Evolutionary conservation across 352 stramenopile genomes (phyloP).

Genomic region (Hyaloperonospora brassicae): DNA sequence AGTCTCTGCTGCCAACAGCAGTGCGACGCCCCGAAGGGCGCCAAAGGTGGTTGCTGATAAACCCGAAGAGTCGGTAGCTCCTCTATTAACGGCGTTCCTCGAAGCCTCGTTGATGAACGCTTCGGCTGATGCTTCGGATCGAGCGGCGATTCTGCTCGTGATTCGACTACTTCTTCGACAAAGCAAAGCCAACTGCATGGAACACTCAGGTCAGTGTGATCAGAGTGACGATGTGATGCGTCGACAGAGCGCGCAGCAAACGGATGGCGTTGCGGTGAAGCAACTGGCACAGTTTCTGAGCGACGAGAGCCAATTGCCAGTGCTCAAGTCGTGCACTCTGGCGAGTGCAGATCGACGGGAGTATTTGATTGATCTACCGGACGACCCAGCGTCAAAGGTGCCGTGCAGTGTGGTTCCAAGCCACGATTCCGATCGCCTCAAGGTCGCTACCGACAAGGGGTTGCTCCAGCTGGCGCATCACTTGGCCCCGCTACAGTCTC

Average conservation of each 20-base stretch:
- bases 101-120: constrained; percentile 21
- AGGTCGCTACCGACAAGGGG: constrained; percentile 17
- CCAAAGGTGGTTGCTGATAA: constrained; percentile 19
- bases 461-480: constrained; percentile 29
- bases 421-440: constrained; percentile 22
- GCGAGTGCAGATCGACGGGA: constrained; percentile 27
- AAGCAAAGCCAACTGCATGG: constrained; percentile 5
- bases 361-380: constrained; percentile 31
- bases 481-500: constrained; percentile 10
- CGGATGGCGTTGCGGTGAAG: constrained; percentile 3
- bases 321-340: constrained; percentile 21
- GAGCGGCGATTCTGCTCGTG: constrained; percentile 22
- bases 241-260: not conserved
- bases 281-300: constrained; percentile 11
- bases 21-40: constrained; percentile 9
- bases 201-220: not conserved
- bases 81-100: constrained; percentile 25
- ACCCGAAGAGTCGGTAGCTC: constrained; percentile 6
- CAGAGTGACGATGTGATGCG: constrained; percentile 4
- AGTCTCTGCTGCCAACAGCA: constrained; percentile 7
- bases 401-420: constrained; percentile 24
- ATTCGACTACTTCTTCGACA: constrained; percentile 23
- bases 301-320: constrained; percentile 14
- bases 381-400: constrained; percentile 12
- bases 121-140: constrained; percentile 7